Percentiles rank a stretch among this genome's conserved stretches.
Evolutionary conservation across 495 filamentous ascomycete genomes (phyloP).

Genomic region (Cudoniella acicularis): DNA sequence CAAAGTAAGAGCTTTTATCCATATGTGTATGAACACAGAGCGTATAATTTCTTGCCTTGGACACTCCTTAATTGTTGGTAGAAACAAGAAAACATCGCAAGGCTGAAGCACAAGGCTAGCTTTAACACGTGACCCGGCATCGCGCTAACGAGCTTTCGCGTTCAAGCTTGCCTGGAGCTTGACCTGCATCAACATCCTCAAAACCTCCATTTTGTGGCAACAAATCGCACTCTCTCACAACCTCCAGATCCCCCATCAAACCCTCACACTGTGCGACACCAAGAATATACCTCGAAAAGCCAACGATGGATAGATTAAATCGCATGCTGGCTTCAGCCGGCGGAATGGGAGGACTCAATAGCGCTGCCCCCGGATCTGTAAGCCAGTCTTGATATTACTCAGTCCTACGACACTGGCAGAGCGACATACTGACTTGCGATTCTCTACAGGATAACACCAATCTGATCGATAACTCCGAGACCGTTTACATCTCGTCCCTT

Average conservation of each 20-base stretch:
- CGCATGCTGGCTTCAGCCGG: conserved; percentile 76
- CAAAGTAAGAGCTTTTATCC: too few species aligned
- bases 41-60: too few species aligned
- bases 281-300: background rate
- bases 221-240: background rate
- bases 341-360: conserved; percentile 68
- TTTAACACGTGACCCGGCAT: conserved; percentile 7
- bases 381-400: conserved; percentile 30
- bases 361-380: conserved; percentile 72
- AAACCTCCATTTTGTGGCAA: conserved; percentile 13
- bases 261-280: background rate
- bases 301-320: conserved; percentile 79
- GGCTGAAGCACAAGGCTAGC: conserved; percentile 1
- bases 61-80: too few species aligned
- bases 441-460: conserved; percentile 72
- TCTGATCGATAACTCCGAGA: conserved; percentile 98
- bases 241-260: background rate
- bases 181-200: background rate
- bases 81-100: too few species aligned
- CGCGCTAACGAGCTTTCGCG: conserved; percentile 9
- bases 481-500: conserved; percentile 97
- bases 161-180: conserved; percentile 7
- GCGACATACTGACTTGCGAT: background rate
- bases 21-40: too few species aligned
- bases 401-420: background rate